These are phyloP conservation scores for Myotisia sp. DNA, from an alignment of 2,329 filamentous ascomycete genomes.

Conservation along the genomic window DNA sequence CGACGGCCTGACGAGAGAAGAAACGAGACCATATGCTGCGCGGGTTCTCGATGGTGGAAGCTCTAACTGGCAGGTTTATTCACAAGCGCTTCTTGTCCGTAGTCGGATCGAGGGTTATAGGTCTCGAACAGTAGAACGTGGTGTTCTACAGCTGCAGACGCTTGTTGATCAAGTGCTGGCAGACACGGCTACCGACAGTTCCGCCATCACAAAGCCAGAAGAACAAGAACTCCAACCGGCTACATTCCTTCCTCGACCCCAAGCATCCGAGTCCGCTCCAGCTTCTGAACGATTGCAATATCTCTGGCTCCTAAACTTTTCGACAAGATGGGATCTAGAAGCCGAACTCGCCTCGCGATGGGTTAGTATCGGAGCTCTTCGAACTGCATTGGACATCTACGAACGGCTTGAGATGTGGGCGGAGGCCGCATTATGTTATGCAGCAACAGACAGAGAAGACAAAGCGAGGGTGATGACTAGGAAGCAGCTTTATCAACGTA, in stretches of 20 bases:
- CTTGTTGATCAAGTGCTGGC: conserved; percentile 90
- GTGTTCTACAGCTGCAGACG: conserved; percentile 82
- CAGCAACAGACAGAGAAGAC: conserved; percentile 62
- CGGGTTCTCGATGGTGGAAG: conserved; percentile 77
- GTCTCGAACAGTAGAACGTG: conserved; percentile 75
- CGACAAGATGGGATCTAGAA: conserved; percentile 85
- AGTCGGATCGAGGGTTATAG: conserved; percentile 80
- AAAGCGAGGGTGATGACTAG: conserved; percentile 66
- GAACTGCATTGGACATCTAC: conserved; percentile 90
- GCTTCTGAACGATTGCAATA: conserved; percentile 60
- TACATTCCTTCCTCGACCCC: conserved; percentile 67
- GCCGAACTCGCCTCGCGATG: conserved; percentile 86
- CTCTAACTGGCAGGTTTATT: conserved; percentile 97
- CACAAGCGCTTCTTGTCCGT: conserved; percentile 76
- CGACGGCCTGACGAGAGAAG: conserved; percentile 79
- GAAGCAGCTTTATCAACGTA: conserved; percentile 61
- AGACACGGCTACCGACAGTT: conserved; percentile 48
- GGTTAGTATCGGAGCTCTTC: conserved; percentile 72
- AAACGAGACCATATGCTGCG: conserved; percentile 79
- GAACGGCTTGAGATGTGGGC: conserved; percentile 87
- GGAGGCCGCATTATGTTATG: conserved; percentile 82
- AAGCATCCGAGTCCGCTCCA: conserved; percentile 62
- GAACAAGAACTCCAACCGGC: conserved; percentile 34
- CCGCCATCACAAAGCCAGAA: conserved; percentile 19
- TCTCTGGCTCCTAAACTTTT: conserved; percentile 68